Evolutionary conservation across 2,329 filamentous ascomycete species (phyloP).

Genomic region (Verticillium klebahnii): DNA sequence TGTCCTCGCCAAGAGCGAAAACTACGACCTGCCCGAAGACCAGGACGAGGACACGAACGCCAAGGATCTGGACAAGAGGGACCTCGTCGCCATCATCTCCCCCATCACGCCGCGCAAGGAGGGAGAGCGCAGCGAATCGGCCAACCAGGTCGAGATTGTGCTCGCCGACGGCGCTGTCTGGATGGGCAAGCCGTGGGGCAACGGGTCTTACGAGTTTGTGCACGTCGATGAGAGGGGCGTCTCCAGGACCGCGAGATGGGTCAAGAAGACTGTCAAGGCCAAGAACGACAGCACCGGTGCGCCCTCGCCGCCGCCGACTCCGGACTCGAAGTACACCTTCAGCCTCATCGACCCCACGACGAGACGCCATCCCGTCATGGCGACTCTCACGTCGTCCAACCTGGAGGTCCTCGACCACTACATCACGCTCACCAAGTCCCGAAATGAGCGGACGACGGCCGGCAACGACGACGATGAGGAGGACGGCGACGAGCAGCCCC

Average conservation of each 20-base stretch:
- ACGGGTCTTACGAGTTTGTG: slow-evolving; percentile 63
- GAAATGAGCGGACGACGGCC: not conserved
- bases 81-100: slow-evolving; percentile 60
- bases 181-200: slow-evolving; percentile 46
- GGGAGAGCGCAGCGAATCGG: slow-evolving; percentile 39
- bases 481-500: not conserved
- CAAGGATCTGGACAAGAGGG: slow-evolving; percentile 42
- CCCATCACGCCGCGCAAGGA: slow-evolving; percentile 46
- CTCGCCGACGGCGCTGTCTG: slow-evolving; percentile 59
- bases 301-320: slow-evolving; percentile 17
- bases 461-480: not conserved
- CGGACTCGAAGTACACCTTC: slow-evolving; percentile 64
- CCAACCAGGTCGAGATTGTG: slow-evolving; percentile 59
- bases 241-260: slow-evolving; percentile 64
- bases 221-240: slow-evolving; percentile 53
- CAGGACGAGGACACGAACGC: slow-evolving; percentile 46
- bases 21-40: slow-evolving; percentile 42
- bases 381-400: slow-evolving; percentile 56
- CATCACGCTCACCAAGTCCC: slow-evolving; percentile 42
- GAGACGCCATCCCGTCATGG: slow-evolving; percentile 70
- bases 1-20: slow-evolving; percentile 65
- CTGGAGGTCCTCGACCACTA: slow-evolving; percentile 70
- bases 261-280: slow-evolving; percentile 36
- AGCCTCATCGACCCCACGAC: slow-evolving; percentile 68
- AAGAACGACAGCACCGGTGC: slow-evolving; percentile 15